A percentile compares a stretch with the other conserved stretches of the same genome.
Evolutionary conservation across 768 basidiomycete genomes (phyloP).

Genomic region (Clathrus columnatus): DNA sequence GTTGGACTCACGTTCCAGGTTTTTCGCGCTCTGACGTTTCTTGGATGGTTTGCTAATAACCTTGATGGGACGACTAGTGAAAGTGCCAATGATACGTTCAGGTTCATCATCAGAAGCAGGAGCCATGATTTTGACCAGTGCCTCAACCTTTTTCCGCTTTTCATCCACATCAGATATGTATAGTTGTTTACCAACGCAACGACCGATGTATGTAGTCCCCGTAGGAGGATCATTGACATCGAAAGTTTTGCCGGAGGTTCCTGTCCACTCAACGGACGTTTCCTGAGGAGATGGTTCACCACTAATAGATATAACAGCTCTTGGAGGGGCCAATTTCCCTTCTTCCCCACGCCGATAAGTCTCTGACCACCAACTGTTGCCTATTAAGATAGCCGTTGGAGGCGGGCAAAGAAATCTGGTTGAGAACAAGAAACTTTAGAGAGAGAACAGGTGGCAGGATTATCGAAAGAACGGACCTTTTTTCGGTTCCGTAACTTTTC

Average conservation of each 20-base stretch:
- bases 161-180: constrained; percentile 94
- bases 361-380: constrained; percentile 91
- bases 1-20: constrained; percentile 66
- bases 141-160: constrained; percentile 92
- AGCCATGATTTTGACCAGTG: constrained; percentile 81
- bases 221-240: constrained; percentile 71
- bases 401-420: constrained; percentile 83
- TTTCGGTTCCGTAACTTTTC: constrained; percentile 95
- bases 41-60: constrained; percentile 98
- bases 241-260: constrained; percentile 74
- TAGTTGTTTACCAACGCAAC: constrained; percentile 88
- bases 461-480: constrained; percentile 45
- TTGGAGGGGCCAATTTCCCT: constrained; percentile 65
- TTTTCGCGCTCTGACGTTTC: constrained; percentile 91
- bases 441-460: constrained; percentile 1
- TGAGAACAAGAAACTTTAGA: constrained; percentile 14
- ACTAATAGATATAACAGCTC: constrained; percentile 85
- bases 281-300: constrained; percentile 83
- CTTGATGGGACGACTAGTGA: constrained; percentile 92
- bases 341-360: constrained; percentile 66
- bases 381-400: constrained; percentile 89
- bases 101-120: constrained; percentile 71
- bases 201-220: constrained; percentile 84
- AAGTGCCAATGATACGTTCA: constrained; percentile 78
- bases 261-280: constrained; percentile 81